These are phyloP conservation scores for Linnemannia schmuckeri DNA, from an alignment of 192 early-diverging fungal species.

Conservation along the genomic window DNA sequence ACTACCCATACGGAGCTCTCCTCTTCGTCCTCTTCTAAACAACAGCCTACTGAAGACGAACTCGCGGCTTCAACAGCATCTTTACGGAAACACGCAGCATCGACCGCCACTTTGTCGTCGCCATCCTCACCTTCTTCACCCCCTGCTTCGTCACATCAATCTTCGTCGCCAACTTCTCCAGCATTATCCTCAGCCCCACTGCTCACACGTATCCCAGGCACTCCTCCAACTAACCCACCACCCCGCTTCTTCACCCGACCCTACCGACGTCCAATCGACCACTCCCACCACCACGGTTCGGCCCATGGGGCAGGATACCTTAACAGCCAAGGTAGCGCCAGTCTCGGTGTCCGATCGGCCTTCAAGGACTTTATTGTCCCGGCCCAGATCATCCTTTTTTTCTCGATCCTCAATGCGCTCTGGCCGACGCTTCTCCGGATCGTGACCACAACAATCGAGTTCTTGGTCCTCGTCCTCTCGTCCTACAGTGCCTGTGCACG, in stretches of 20 bases:
- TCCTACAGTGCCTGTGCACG: slow-evolving; percentile 49
- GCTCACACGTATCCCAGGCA: slow-evolving; percentile 28
- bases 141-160: background rate
- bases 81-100: background rate
- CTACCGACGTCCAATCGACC: slow-evolving; percentile 37
- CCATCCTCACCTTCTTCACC: background rate
- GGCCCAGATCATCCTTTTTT: slow-evolving; percentile 51
- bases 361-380: slow-evolving; percentile 53
- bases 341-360: slow-evolving; percentile 51
- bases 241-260: slow-evolving; percentile 51
- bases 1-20: background rate
- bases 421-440: slow-evolving; percentile 41
- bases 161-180: slow-evolving; percentile 1
- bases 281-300: slow-evolving; percentile 34
- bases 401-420: slow-evolving; percentile 47
- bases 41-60: background rate
- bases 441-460: slow-evolving; percentile 31
- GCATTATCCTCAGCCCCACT: background rate
- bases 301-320: slow-evolving; percentile 24
- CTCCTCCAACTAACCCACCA: slow-evolving; percentile 37
- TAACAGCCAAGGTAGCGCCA: slow-evolving; percentile 31
- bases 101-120: background rate
- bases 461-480: slow-evolving; percentile 39
- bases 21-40: background rate
- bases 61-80: background rate